Evolutionary conservation across 108 stramenopile genomes (phyloP).

Genomic region (Fragilaria crotonensis): DNA sequence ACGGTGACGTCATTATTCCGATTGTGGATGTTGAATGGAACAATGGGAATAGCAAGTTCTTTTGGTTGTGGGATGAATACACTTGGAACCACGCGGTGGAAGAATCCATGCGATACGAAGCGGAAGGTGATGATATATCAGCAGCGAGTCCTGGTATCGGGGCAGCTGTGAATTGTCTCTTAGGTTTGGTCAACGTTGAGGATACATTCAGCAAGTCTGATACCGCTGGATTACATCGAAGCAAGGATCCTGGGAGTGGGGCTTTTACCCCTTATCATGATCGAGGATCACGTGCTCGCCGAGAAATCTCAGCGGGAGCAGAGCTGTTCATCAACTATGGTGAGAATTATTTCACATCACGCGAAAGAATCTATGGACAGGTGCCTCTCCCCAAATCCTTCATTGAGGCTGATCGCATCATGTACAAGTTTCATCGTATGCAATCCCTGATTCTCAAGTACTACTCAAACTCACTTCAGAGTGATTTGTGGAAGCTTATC

Average conservation of each 20-base stretch:
- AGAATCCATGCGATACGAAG: not conserved
- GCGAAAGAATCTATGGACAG: not conserved
- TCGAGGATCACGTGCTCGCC: constrained; percentile 14
- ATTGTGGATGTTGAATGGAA: constrained; percentile 19
- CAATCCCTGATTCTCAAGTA: not conserved
- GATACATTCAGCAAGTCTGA: not conserved
- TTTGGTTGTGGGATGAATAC: constrained; percentile 22
- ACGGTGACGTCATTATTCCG: constrained; percentile 6
- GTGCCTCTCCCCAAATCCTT: not conserved
- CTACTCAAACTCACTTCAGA: not conserved
- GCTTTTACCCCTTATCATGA: constrained; percentile 42
- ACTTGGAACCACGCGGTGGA: not conserved
- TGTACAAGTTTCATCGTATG: not conserved
- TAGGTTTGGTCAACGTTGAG: not conserved
- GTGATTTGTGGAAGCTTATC: not conserved
- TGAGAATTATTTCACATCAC: not conserved
- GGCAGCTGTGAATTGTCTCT: constrained; percentile 15
- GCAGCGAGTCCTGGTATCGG: constrained; percentile 34
- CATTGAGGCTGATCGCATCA: not conserved
- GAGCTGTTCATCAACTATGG: constrained; percentile 24
- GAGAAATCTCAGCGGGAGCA: constrained; percentile 20
- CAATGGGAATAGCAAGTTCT: constrained; percentile 4
- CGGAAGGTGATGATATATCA: not conserved
- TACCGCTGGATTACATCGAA: constrained; percentile 15
- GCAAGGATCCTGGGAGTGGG: constrained; percentile 43